Percentiles rank a stretch among this genome's conserved stretches.
Evolutionary conservation across 176 grass and related monocot genomes (phyloP).

Genomic region (Melocanna baccifera): DNA sequence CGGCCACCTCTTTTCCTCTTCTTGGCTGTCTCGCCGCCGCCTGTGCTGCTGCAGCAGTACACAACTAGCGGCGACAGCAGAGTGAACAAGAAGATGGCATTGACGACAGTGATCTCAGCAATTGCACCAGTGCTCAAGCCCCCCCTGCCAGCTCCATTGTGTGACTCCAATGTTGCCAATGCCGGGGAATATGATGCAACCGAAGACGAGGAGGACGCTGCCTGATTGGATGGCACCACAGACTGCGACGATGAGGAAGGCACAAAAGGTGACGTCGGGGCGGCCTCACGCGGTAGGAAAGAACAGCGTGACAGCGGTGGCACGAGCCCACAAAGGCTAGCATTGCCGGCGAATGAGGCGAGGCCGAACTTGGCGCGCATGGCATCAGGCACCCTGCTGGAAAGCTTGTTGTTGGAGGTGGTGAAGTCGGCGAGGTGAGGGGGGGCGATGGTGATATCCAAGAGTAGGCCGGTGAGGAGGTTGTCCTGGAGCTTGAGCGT

Average conservation of each 20-base stretch:
- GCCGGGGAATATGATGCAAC: constrained; percentile 53
- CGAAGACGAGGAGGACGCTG: constrained; percentile 40
- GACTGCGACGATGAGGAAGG: constrained; percentile 42
- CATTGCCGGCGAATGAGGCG: constrained; percentile 51
- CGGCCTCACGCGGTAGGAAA: constrained; percentile 54
- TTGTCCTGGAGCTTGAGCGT: constrained; percentile 73
- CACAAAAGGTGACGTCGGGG: constrained; percentile 26
- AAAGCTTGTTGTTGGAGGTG: constrained; percentile 75
- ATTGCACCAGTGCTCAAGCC: constrained; percentile 52
- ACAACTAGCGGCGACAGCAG: constrained; percentile 48
- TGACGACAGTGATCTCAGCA: constrained; percentile 53
- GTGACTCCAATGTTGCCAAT: constrained; percentile 30
- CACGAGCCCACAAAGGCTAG: constrained; percentile 37
- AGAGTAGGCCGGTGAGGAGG: constrained; percentile 56
- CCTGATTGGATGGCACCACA: constrained; percentile 71
- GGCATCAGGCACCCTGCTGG: constrained; percentile 55
- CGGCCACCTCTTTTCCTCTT: constrained; percentile 41
- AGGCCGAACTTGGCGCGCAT: constrained; percentile 54
- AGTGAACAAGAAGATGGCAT: constrained; percentile 49
- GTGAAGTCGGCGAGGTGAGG: constrained; percentile 61
- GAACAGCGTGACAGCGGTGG: constrained; percentile 55
- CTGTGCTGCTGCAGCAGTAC: constrained; percentile 53
- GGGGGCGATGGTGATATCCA: constrained; percentile 37
- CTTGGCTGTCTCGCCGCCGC: constrained; percentile 15
- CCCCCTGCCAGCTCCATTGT: not conserved